Conservation (phyloP, 768 basidiomycete species). For the Coprinellus aureogranulatus region DNA sequence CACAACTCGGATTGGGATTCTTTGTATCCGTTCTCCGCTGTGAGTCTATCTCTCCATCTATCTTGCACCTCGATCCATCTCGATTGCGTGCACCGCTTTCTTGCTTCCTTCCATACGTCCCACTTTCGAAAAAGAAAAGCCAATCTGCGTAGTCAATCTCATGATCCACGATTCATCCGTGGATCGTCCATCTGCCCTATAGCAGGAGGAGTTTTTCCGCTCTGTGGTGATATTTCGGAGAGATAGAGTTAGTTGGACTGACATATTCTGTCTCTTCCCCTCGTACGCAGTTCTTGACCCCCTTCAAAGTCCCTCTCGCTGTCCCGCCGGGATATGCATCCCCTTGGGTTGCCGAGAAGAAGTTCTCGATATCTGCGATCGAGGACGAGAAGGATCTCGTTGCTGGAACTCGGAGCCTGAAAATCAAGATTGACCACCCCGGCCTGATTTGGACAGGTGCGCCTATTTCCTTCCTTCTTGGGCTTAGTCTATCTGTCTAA, state of each 20-base stretch:
- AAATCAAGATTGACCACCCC: conserved; percentile 70
- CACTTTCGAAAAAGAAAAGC: too few species aligned
- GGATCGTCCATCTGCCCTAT: background rate
- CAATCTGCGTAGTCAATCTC: background rate
- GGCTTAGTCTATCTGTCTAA: background rate
- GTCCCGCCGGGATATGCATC: conserved; percentile 48
- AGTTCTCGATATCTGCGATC: conserved; percentile 55
- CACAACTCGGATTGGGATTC: conserved; percentile 88
- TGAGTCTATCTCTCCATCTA: conserved; percentile 28
- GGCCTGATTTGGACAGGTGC: conserved; percentile 84
- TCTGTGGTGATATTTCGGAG: background rate
- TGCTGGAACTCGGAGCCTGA: conserved; percentile 67
- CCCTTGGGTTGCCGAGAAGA: conserved; percentile 38
- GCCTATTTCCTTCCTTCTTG: conserved; percentile 15
- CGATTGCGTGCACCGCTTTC: conserved; percentile 3
- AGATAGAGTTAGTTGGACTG: background rate
- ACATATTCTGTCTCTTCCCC: background rate
- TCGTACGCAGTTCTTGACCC: conserved; percentile 65
- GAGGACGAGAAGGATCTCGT: conserved; percentile 53
- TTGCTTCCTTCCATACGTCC: background rate
- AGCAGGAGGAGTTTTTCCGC: background rate
- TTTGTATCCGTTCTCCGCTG: conserved; percentile 77
- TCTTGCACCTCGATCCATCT: background rate
- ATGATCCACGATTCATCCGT: background rate
- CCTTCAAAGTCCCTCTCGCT: conserved; percentile 74